Base-by-base conservation (phyloP, 495 filamentous ascomycete species). In the Penicillium nucicola region DNA sequence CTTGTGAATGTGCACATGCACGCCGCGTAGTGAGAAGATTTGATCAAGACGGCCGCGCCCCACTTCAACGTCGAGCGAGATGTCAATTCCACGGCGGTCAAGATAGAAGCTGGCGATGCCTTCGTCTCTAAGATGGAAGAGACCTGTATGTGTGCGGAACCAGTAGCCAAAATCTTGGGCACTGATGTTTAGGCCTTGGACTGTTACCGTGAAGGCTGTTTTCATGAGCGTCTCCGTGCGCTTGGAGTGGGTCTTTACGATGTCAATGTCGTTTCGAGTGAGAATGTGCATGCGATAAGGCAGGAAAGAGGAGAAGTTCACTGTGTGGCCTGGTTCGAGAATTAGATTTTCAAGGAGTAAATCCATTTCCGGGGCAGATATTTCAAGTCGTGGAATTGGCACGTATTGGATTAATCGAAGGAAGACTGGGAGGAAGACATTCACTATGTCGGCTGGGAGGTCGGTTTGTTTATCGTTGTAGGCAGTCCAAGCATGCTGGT, bases 271-370 rank as follows among this genome's bases (percentile, higher is more conserved):
- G 57, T 92, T 95, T 65, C 84, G 87, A 0, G 89, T 90, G 55
- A 90, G 83, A 32, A 96, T 70, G 33, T 86, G 83, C 45, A 96
- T 77, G 33, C 84, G 81, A 67, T 89, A 92, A 0, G 92, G 92
- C 12, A 96, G 81, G 78, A 97, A 96, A 0, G 90, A 96, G 2
- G 86, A 85, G 53, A 83, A 78, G 62, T 96, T 93, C 55, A 96
- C 78, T 2, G 90, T 93, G 28, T 73, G 76, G 17, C 92, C 92
- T 0, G 92, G 92, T 55, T 97, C 91, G 31, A 97, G 74, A 43
- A 97, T 86, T 33, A 97, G 74, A 48, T 93, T 96, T 58, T 96
- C 92, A 7, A 97, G 70, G 1, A 97, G 73, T 10, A 97, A 80
- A 56, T 95, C 90, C 53, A 95, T 71, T 43, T 87, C 82, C 1